Conservation (phyloP, 257 asterid species). For the Thymus mandschuricus region DNA sequence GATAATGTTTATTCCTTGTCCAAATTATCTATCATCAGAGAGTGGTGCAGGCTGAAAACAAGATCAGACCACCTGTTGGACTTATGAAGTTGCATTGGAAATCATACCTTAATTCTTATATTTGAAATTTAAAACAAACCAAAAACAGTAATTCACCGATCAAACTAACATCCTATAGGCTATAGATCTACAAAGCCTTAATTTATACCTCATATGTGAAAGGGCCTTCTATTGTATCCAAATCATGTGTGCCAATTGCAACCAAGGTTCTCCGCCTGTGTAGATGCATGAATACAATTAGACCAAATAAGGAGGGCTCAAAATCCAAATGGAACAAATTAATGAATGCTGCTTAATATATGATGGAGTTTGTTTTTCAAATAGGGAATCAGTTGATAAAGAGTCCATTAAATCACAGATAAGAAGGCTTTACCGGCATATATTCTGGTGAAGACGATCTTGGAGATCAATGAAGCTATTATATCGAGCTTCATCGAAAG, state of each 20-base stretch:
- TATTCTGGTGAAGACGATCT: slow-evolving; percentile 94
- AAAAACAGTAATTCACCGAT: slow-evolving; percentile 2
- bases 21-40: slow-evolving; percentile 13
- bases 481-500: slow-evolving; percentile 82
- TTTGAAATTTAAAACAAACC: slow-evolving; percentile 19
- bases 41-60: neutral
- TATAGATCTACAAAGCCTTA: no score
- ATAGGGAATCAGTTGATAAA: neutral
- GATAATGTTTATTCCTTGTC: slow-evolving; percentile 11
- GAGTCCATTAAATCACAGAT: slow-evolving; percentile 13
- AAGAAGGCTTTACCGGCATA: slow-evolving; percentile 68
- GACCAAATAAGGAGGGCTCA: slow-evolving; percentile 12
- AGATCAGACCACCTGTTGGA: slow-evolving; percentile 5
- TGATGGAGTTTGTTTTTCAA: slow-evolving; percentile 1
- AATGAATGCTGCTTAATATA: slow-evolving; percentile 7
- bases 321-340: slow-evolving; percentile 15
- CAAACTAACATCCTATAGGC: slow-evolving; percentile 15
- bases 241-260: slow-evolving; percentile 98
- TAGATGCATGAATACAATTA: slow-evolving; percentile 28
- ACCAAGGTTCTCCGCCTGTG: slow-evolving; percentile 88
- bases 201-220: slow-evolving; percentile 82
- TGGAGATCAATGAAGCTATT: slow-evolving; percentile 96
- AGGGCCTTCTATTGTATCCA: slow-evolving; percentile 87
- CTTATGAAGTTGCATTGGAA: neutral
- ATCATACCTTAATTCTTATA: neutral